These are phyloP conservation scores for Porcisia deanei DNA, from an alignment of 208 protist species.

Conservation along the genomic window DNA sequence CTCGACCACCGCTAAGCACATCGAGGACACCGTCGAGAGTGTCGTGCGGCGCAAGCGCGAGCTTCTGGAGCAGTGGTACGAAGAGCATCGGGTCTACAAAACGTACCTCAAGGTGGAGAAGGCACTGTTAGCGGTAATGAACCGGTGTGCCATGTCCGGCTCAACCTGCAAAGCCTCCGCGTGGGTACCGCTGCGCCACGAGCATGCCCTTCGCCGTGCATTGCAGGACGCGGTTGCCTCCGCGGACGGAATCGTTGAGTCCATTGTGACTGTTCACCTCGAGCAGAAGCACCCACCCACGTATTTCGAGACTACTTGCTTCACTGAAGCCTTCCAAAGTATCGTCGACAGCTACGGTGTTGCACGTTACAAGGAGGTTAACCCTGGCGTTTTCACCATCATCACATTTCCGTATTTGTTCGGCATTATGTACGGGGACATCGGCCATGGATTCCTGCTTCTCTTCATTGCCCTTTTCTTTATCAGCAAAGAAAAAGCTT, in stretches of 20 bases:
- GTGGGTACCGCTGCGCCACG: slow-evolving; percentile 81
- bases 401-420: slow-evolving; percentile 99
- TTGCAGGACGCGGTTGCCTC: slow-evolving; percentile 52
- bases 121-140: slow-evolving; percentile 79
- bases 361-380: slow-evolving; percentile 93
- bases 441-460: slow-evolving; percentile 97
- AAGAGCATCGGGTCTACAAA: slow-evolving; percentile 49
- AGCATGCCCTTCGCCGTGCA: slow-evolving; percentile 47
- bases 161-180: slow-evolving; percentile 89
- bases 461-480: slow-evolving; percentile 79
- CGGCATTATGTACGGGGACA: slow-evolving; percentile 99
- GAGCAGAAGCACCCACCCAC: slow-evolving; percentile 94
- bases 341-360: slow-evolving; percentile 99
- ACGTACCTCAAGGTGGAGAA: slow-evolving; percentile 52
- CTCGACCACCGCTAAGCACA: slow-evolving; percentile 9
- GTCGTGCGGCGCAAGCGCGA: slow-evolving; percentile 42
- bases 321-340: slow-evolving; percentile 95
- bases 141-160: slow-evolving; percentile 93
- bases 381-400: slow-evolving; percentile 95
- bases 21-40: slow-evolving; percentile 27
- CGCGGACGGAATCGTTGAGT: slow-evolving; percentile 72
- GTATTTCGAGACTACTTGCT: slow-evolving; percentile 95
- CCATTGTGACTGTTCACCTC: slow-evolving; percentile 83
- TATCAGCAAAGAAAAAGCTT: slow-evolving; percentile 80
- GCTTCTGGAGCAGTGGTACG: slow-evolving; percentile 43